phyloP scores from a whole-genome alignment of 2,329 filamentous ascomycete species.

The Geoglossum cookeanum region DNA sequence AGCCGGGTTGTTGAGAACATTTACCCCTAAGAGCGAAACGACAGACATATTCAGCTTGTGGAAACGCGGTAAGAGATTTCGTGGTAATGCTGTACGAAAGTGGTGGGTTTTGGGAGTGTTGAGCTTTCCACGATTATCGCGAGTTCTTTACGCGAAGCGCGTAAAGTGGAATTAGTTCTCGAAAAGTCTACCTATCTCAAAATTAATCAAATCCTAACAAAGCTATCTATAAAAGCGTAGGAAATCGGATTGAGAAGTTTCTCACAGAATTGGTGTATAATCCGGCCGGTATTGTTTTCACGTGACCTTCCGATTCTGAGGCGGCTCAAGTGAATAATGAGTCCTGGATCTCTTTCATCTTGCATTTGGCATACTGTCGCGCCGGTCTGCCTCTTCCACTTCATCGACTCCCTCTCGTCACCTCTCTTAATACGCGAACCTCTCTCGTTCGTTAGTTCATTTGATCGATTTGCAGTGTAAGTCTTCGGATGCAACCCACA shows the following conservation, averaged over 20 bases:
- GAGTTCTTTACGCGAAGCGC: constrained; percentile 1
- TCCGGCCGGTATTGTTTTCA: not conserved
- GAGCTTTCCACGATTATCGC: not conserved
- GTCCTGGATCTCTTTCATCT: not conserved
- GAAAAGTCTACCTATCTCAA: not conserved
- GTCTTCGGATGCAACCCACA: not conserved
- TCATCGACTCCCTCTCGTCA: not conserved
- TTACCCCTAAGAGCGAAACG: constrained; percentile 85
- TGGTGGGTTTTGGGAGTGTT: not conserved
- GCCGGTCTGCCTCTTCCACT: not conserved
- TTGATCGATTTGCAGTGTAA: not conserved
- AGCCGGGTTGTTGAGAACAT: constrained; percentile 93
- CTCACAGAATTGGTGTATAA: not conserved
- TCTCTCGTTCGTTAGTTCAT: not conserved
- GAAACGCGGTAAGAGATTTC: constrained; percentile 1
- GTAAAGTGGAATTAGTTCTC: not conserved
- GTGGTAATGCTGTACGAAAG: not conserved
- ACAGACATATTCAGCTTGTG: constrained; percentile 56
- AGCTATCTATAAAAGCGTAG: not conserved
- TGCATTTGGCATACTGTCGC: not conserved
- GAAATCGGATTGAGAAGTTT: not conserved
- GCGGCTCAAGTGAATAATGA: not conserved
- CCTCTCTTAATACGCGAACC: not conserved
- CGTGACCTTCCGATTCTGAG: not conserved
- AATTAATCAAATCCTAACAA: not conserved